phyloP scores from a whole-genome alignment of 2,329 filamentous ascomycete genomes.

The Pseudocercospora ulei region DNA sequence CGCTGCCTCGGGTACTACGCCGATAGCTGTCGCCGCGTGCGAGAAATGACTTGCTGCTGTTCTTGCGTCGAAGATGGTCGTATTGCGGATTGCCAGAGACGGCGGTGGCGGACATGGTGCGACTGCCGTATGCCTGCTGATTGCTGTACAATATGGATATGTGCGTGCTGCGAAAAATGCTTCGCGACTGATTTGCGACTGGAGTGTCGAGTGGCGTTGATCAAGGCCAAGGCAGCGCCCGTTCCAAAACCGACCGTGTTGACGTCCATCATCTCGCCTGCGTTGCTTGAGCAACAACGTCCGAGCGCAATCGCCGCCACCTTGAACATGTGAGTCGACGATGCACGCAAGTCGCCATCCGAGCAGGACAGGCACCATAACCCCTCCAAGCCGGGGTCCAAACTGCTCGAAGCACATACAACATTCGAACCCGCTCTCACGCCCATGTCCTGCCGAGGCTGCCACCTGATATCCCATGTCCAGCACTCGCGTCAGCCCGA shows the following conservation, averaged over 20 bases:
- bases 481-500: constrained; percentile 13
- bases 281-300: constrained; percentile 5
- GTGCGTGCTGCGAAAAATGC: constrained; percentile 9
- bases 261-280: neutral
- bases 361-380: neutral
- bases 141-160: constrained; percentile 15
- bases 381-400: no score
- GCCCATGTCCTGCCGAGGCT: constrained; percentile 19
- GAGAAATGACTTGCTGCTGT: constrained; percentile 34
- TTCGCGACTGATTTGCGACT: constrained; percentile 8
- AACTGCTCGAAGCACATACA: no score
- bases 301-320: neutral
- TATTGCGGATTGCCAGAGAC: constrained; percentile 38
- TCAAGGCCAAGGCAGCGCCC: constrained; percentile 1
- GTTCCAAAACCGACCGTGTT: neutral
- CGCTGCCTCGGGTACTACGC: constrained; percentile 52
- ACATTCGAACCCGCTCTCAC: constrained; percentile 2
- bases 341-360: no score
- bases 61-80: constrained; percentile 52
- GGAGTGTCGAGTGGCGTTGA: constrained; percentile 4
- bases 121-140: constrained; percentile 2
- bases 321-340: neutral
- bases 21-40: constrained; percentile 31
- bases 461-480: constrained; percentile 20
- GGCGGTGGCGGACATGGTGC: constrained; percentile 31